These are phyloP conservation scores for Hypoxylon fragiforme DNA, from an alignment of 495 filamentous ascomycete genomes.

Conservation along the genomic window DNA sequence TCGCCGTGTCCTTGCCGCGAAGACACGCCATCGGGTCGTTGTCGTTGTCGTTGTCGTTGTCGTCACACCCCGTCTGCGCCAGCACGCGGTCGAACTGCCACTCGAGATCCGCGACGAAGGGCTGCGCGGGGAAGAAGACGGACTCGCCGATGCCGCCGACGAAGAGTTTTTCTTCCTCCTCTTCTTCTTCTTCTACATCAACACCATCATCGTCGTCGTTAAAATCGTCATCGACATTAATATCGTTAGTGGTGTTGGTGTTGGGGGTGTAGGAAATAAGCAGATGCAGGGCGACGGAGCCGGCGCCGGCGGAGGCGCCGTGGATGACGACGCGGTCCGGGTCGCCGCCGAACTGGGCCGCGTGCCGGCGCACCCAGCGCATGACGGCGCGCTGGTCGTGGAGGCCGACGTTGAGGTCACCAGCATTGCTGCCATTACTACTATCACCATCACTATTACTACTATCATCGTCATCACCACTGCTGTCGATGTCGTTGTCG, in stretches of 20 bases:
- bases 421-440: conserved; percentile 42
- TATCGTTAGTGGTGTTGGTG: conserved; percentile 22
- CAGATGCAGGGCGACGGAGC: conserved; percentile 66
- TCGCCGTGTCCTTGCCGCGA: conserved; percentile 46
- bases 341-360: conserved; percentile 72
- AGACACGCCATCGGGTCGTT: conserved; percentile 53
- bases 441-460: too few relatives aligned
- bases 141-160: conserved; percentile 46
- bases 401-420: conserved; percentile 69
- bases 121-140: conserved; percentile 51
- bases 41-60: too few relatives aligned
- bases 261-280: conserved; percentile 56
- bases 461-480: too few relatives aligned
- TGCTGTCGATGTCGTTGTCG: too few relatives aligned
- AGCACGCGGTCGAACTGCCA: conserved; percentile 46
- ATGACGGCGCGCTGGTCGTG: conserved; percentile 70
- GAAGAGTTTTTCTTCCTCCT: conserved; percentile 33
- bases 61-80: conserved; percentile 37
- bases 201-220: too few relatives aligned
- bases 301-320: conserved; percentile 73
- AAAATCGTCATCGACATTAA: too few relatives aligned
- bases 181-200: not conserved
- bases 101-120: conserved; percentile 44
- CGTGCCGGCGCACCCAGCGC: conserved; percentile 70
- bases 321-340: conserved; percentile 71